Conservation (phyloP, 768 basidiomycete species). For the Russula griseocarnosa region DNA sequence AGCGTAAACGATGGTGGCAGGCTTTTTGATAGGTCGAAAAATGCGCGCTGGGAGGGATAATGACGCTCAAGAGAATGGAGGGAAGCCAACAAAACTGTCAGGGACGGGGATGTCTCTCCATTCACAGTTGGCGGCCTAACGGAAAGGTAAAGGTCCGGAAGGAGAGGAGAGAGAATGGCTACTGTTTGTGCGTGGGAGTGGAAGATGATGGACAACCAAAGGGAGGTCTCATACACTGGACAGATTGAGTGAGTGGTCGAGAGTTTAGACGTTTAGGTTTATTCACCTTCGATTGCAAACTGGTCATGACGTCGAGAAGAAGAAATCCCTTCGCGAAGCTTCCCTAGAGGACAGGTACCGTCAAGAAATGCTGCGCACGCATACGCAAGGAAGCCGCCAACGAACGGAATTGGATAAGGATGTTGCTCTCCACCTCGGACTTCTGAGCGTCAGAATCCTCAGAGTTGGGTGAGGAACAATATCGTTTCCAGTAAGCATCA, state of each 20-base stretch:
- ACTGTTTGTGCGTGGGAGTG: slow-evolving; percentile 56
- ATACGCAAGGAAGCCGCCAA: slow-evolving; percentile 15
- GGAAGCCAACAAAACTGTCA: slow-evolving; percentile 47
- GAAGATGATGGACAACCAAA: slow-evolving; percentile 62
- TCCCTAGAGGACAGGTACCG: slow-evolving; percentile 45
- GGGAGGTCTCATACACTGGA: slow-evolving; percentile 70
- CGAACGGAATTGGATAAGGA: slow-evolving; percentile 71
- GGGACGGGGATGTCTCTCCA: slow-evolving; percentile 27
- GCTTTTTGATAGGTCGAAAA: slow-evolving; percentile 43
- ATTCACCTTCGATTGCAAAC: slow-evolving; percentile 66
- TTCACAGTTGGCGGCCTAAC: slow-evolving; percentile 29
- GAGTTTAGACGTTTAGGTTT: neutral
- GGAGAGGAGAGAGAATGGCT: slow-evolving; percentile 56
- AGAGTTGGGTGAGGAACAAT: slow-evolving; percentile 30
- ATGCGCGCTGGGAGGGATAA: slow-evolving; percentile 65
- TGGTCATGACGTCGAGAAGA: slow-evolving; percentile 55
- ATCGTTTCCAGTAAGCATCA: slow-evolving; percentile 43
- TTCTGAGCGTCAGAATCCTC: slow-evolving; percentile 31
- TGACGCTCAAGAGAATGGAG: slow-evolving; percentile 53
- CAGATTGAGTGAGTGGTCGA: neutral
- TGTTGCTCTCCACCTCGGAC: slow-evolving; percentile 58
- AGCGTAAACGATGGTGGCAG: slow-evolving; percentile 43
- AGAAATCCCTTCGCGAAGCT: slow-evolving; percentile 68
- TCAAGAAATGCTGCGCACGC: neutral
- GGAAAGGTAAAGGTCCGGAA: slow-evolving; percentile 46